Evolutionary conservation across 2,329 filamentous ascomycete species (phyloP).

Genomic region (Pochonia chlamydosporia): DNA sequence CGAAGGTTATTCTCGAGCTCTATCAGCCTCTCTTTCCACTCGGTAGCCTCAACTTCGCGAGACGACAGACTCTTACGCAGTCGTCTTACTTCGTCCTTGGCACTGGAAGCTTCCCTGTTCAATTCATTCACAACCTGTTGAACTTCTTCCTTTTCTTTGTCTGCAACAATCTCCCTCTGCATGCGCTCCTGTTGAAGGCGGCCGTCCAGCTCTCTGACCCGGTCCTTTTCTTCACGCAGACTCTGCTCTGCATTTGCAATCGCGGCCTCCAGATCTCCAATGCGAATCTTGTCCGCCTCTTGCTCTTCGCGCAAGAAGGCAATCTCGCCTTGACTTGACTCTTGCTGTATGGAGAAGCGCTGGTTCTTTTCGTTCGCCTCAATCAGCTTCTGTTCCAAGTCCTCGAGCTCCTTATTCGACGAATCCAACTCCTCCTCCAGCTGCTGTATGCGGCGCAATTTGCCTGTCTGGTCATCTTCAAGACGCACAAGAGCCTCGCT

Average conservation of each 20-base stretch:
- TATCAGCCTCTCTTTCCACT: slow-evolving; percentile 85
- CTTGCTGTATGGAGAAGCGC: slow-evolving; percentile 81
- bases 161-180: slow-evolving; percentile 81
- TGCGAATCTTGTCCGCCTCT: slow-evolving; percentile 95
- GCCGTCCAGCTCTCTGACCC: slow-evolving; percentile 63
- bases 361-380: slow-evolving; percentile 86
- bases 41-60: slow-evolving; percentile 80
- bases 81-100: slow-evolving; percentile 80
- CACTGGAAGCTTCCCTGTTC: slow-evolving; percentile 72
- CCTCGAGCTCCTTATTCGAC: slow-evolving; percentile 80
- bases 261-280: slow-evolving; percentile 83
- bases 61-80: slow-evolving; percentile 77
- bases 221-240: slow-evolving; percentile 81
- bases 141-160: slow-evolving; percentile 88
- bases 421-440: slow-evolving; percentile 79
- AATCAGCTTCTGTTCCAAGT: slow-evolving; percentile 74
- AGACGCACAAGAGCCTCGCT: slow-evolving; percentile 80
- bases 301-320: slow-evolving; percentile 94
- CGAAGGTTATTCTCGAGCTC: slow-evolving; percentile 87
- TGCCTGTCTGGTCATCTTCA: slow-evolving; percentile 82
- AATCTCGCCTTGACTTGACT: slow-evolving; percentile 89
- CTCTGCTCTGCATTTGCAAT: slow-evolving; percentile 73
- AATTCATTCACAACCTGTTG: slow-evolving; percentile 91
- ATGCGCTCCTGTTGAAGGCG: slow-evolving; percentile 74
- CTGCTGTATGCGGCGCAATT: slow-evolving; percentile 70